Base-by-base conservation (phyloP, 2,329 filamentous ascomycete species). In the Ceratocystis papillata region DNA sequence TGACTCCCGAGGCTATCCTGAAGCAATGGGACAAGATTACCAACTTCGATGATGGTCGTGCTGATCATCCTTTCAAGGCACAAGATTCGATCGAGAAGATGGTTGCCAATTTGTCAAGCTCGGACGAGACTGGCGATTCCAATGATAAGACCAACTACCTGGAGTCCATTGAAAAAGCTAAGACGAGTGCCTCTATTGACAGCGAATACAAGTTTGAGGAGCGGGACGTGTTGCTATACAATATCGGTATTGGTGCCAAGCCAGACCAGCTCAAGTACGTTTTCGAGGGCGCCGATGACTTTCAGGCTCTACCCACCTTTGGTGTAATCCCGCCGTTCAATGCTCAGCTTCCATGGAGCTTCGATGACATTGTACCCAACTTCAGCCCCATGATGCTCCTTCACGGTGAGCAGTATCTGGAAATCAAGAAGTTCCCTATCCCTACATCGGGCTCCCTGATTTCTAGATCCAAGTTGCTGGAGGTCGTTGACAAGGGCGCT, bases 331-430 rank as follows among this genome's bases (percentile, higher is more conserved):
- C 94, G n/a, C 88, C 87, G 72, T 96, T 97, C 79, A 88, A 88
- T 77, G 87, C 90, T 68, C 82, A 88, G 70, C 79, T 86, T 68
- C 90, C 93, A 33, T 97, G 88, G 80, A 85, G 81, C 76, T 82
- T 94, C 72, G 84, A 86, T 73, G 85, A 92, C 67, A 83, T 99
- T 69, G 88, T 97, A 33, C 91, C 92, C 75, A 96, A 97, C 81
- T 99, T 96, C 81, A 90, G 85, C 46, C 93, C 92, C 69, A 96
- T 96, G 90, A 96, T 96, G 91, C 85, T 99, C 63, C 87, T 99
- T 28, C 94, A 99, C 79, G 94, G 94, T 74, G 94, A 99, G 81
- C 94, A 99, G 77, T 99, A 92, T 79, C 89, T 99, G 70, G 94
- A 99, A 78, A 83, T 99, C 73, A 86, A 87, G 74, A 90, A 93